Base-by-base conservation (phyloP, 169 alveolate genomes). In the Eimeria falciformis region DNA sequence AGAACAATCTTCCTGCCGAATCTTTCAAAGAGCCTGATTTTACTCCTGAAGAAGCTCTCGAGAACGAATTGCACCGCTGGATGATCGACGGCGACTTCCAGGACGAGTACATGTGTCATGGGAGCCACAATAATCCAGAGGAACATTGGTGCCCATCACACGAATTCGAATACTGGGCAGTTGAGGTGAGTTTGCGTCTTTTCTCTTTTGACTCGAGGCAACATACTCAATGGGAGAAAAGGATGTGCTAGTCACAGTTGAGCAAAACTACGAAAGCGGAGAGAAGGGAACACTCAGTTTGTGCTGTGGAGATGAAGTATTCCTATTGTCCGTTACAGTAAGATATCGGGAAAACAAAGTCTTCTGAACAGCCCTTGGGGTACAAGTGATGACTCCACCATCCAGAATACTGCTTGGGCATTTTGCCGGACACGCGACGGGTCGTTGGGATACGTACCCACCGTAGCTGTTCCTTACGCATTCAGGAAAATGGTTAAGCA, bases 211-310 rank as follows among this genome's bases (percentile, higher is more conserved):
- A 71, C 56, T 43, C 21, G 5, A 40, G 33, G 56, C 55, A 37
- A 23, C 56, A 21, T 1, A 12, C 55, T 5, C 29, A 33, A 40
- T 71, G 58, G 14, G 7, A 50, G 0, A 2, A 40, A 43, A 71
- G 82, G 82, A 71, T 23, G n/a, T 71, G 33, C 55, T 71, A 71
- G 82, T 71, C 43, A 71, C 82, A 21, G 82, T 37, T 71, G 82
- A 71, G 56, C 82, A 71, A 71, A 71, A 71, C 43, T 71, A 71
- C 82, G 82, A 71, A 56, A 71, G 82, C 82, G 82, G 43, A 18
- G 82, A 71, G 58, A 50, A 50, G 14, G 82, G 82, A 56, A 71
- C 82, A 37, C 82, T 71, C 55, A 71, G 82, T 33, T 33, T 71
- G 12, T 37, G 21, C 12, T 71, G 82, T 17, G 82, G 82, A 18